Evolutionary conservation across 306 rosid species (phyloP).

Genomic region (Inga laurina): DNA sequence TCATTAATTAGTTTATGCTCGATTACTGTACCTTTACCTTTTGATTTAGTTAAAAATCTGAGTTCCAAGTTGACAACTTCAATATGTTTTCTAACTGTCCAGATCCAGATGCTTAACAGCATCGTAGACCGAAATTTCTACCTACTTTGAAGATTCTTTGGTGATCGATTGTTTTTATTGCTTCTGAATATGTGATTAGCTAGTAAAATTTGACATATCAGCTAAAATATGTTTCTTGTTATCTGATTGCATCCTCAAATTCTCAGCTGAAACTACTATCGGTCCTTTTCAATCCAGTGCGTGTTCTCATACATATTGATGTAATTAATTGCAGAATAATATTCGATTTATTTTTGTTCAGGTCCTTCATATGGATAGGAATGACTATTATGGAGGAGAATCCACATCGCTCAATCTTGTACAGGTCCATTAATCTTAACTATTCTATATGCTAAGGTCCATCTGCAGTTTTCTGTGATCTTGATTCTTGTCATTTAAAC

Average conservation of each 20-base stretch:
- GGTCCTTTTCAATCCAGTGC: not conserved
- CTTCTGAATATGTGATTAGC: not conserved
- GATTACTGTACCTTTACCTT: not conserved
- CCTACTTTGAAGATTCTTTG: not conserved
- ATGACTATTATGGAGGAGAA: constrained; percentile 95
- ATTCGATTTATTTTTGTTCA: constrained; percentile 24
- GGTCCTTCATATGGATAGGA: constrained; percentile 98
- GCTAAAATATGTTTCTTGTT: not conserved
- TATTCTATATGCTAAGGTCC: not conserved
- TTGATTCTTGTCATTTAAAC: not conserved
- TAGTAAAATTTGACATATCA: not conserved
- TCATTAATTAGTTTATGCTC: not conserved
- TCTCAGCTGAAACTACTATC: not conserved
- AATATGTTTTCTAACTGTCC: not conserved
- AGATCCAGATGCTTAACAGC: constrained; percentile 4
- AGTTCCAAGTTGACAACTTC: not conserved
- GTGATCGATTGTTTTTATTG: not conserved
- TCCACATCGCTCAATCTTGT: constrained; percentile 87
- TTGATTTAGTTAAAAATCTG: not conserved
- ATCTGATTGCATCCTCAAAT: not conserved
- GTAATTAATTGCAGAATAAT: not conserved
- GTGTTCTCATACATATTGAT: too few relatives aligned
- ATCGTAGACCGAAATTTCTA: not conserved
- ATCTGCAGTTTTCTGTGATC: not conserved
- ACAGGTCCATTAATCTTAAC: constrained; percentile 55